Base-by-base conservation (phyloP, 2,329 filamentous ascomycete species). In the Graphilbum sp. region DNA sequence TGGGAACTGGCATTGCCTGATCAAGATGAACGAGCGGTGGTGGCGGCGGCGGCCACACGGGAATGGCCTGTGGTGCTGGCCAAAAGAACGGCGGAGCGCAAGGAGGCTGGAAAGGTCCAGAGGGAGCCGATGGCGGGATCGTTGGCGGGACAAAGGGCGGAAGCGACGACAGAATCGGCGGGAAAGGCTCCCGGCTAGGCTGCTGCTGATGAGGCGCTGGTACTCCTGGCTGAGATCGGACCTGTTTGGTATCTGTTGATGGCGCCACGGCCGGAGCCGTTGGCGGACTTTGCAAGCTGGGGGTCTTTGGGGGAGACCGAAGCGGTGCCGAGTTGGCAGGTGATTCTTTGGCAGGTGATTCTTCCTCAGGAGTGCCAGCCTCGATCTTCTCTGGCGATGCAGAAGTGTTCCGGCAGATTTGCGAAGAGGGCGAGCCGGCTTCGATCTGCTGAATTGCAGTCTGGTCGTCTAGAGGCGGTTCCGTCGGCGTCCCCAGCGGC, bases 1-100 rank as follows among this genome's bases (percentile, higher is more conserved):
- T n/a, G n/a, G n/a, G n/a, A n/a, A n/a, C n/a, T n/a, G n/a, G n/a
- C n/a, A n/a, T n/a, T n/a, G 27, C 8, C 7, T 9, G 7, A 6
- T 5, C 13, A 15, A 15, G 5, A 9, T 29, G 27, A 5, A 29
- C 13, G 27, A 42, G 34, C 4, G 44, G 42, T 2, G 42, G 44
- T 1, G 42, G 44, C 3, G 42, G 44, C 7, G 40, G 42, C 9
- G 40, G 44, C 3, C 44, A 2, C 7, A 42, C 13, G 2, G 41
- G n/a, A 6, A 45, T 13, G 6, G 29, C n/a, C 8, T 31, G 30
- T 3, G 31, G 34, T 25, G 17, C 10, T 3, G 33, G 5, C 1
- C 35, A 33, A 18, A 34, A 35, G 18, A 18, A 15, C 10, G 38
- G 36, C 15, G 27, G 12, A 38, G 40, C 5, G 24, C 13, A 10